Conservation (phyloP, 1,284 basidiomycete species). For the Leccinum proximum region DNA sequence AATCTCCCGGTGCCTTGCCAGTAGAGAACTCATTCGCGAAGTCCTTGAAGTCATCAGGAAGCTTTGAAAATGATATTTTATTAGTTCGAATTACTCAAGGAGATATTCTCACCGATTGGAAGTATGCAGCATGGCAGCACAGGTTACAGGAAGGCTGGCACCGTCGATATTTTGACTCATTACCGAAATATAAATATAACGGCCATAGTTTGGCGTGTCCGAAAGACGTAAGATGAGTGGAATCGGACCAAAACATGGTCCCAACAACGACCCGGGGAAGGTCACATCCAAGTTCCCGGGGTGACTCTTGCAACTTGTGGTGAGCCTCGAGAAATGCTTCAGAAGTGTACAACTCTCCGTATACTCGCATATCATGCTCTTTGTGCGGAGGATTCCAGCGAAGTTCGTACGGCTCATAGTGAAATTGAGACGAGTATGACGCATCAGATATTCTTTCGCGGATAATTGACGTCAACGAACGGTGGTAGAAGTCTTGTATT, state of each 20-base stretch:
- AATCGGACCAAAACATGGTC: not conserved
- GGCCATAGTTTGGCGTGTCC: not conserved
- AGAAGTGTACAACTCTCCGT: not conserved
- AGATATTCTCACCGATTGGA: not conserved
- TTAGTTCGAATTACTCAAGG: not conserved
- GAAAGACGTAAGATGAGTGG: not conserved
- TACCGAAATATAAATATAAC: not conserved
- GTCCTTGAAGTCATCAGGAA: not conserved
- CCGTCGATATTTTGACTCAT: not conserved
- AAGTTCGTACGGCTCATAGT: not conserved
- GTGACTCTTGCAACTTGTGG: not conserved
- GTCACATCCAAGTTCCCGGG: not conserved
- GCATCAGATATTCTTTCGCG: not conserved
- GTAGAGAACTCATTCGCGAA: not conserved
- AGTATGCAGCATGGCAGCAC: not conserved
- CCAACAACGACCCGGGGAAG: not conserved
- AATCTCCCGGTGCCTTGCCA: not conserved
- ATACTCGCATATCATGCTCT: not conserved
- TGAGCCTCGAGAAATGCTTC: not conserved
- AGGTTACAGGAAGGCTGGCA: not conserved
- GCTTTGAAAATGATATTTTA: not conserved
- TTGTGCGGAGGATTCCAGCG: not conserved
- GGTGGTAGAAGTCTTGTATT: not conserved
- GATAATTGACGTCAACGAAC: not conserved
- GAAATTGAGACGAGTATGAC: not conserved